Evolutionary conservation across 2,329 filamentous ascomycete species (phyloP).

Genomic region (Calonectria honghensis): DNA sequence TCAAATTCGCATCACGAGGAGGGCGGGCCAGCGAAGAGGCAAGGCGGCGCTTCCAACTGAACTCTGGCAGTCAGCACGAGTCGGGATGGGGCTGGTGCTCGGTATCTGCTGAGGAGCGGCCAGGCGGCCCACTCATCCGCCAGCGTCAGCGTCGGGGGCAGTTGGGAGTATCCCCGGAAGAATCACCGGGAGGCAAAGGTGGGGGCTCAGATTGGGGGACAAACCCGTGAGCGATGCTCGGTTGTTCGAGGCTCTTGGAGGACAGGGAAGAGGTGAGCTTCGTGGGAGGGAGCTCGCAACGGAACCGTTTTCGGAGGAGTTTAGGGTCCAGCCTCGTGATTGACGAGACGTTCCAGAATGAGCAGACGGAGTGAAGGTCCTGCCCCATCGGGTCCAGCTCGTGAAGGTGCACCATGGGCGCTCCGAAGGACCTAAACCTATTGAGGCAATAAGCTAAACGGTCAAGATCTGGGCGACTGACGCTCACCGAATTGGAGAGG

Average conservation of each 20-base stretch:
- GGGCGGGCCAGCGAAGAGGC: conserved; percentile 47
- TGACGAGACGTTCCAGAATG: conserved; percentile 52
- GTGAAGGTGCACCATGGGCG: conserved; percentile 32
- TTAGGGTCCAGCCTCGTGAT: conserved; percentile 44
- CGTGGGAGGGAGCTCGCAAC: conserved; percentile 44
- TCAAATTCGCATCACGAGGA: conserved; percentile 48
- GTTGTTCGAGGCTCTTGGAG: conserved; percentile 16
- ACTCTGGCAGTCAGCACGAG: conserved; percentile 49
- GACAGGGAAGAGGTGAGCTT: conserved; percentile 20
- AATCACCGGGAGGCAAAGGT: conserved; percentile 44
- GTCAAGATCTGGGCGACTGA: conserved; percentile 48
- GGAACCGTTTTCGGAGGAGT: conserved; percentile 45
- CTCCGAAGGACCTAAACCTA: conserved; percentile 34
- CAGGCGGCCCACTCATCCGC: conserved; percentile 53
- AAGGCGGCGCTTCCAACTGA: conserved; percentile 44
- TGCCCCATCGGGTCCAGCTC: conserved; percentile 40
- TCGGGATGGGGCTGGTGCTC: conserved; percentile 52
- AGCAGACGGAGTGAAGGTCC: conserved; percentile 34
- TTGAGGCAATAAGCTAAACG: conserved; percentile 41
- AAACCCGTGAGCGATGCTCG: conserved; percentile 30
- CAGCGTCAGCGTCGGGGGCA: conserved; percentile 43
- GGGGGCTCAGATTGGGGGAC: conserved; percentile 35
- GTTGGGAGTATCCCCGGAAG: conserved; percentile 40
- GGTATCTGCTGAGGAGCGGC: conserved; percentile 50
- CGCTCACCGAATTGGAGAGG: conserved; percentile 34